These are phyloP conservation scores for Wickerhamomyces canadensis DNA, from an alignment of 805 yeast species.

Conservation along the genomic window DNA sequence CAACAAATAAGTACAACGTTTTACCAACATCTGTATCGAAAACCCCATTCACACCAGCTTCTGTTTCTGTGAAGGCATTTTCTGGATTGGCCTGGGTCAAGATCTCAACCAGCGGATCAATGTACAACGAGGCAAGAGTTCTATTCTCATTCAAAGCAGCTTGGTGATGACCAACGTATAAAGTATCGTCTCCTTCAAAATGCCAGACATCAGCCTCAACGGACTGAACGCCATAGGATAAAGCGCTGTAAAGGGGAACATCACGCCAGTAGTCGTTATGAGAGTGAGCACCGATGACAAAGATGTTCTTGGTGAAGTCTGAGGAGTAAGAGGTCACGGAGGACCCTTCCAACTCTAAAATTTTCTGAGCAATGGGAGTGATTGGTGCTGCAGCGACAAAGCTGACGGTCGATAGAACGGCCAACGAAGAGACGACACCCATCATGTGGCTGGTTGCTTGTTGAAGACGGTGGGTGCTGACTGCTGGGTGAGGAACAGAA, in stretches of 20 bases:
- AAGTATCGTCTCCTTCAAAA: constrained; percentile 25
- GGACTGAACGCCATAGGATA: constrained; percentile 46
- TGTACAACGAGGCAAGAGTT: constrained; percentile 48
- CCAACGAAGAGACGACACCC: neutral
- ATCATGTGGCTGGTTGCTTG: too few relatives aligned
- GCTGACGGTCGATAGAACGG: neutral
- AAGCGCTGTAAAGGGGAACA: constrained; percentile 54
- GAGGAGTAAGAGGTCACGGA: constrained; percentile 14
- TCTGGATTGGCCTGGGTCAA: constrained; percentile 42
- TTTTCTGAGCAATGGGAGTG: constrained; percentile 16
- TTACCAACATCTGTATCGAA: constrained; percentile 40
- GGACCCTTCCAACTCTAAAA: constrained; percentile 12
- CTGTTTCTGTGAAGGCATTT: constrained; percentile 9
- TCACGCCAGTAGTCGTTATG: constrained; percentile 73
- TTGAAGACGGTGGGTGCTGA: too few relatives aligned
- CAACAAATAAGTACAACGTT: constrained; percentile 60
- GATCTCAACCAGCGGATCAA: constrained; percentile 47
- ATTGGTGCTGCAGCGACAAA: constrained; percentile 13
- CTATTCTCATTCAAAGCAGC: constrained; percentile 39
- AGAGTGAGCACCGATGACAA: constrained; percentile 45
- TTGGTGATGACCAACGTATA: constrained; percentile 63
- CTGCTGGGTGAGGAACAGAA: too few relatives aligned
- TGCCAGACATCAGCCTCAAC: constrained; percentile 68
- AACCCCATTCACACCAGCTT: constrained; percentile 31
- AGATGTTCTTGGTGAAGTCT: constrained; percentile 20